Base-by-base conservation (phyloP, 2,329 filamentous ascomycete species). In the Metarhizium humberi region DNA sequence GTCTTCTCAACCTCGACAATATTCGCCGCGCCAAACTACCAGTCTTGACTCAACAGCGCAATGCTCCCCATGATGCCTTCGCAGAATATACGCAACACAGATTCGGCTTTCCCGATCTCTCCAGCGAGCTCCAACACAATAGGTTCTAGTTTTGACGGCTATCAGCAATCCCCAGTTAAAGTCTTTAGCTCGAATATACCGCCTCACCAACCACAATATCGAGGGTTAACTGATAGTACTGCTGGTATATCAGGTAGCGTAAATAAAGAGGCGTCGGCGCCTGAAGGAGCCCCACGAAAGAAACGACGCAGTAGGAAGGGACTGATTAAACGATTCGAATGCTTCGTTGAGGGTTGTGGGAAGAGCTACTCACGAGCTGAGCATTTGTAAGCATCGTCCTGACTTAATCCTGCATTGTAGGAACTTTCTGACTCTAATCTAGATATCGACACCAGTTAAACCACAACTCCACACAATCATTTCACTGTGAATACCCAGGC, bases 361-460 rank as follows among this genome's bases (percentile, higher is more conserved):
- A 99, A 96, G 77, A 95, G 87, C 68, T 99, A 99, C 70, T 96
- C 92, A 30, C 83, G 94, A 67, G 92, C 94, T 8, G 94, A 97
- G 73, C 94, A 99, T 75, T 77, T 99, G 75, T 96, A 82, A 78
- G 79, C 32, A 38, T 29, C 6, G 18, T 50, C 29, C 2, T 16
- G 47, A 51, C 11, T 16, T 34, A 16, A 30, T 76, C 72, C 20
- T 32, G 14, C 13, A 34, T 50, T 43, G n/a, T 16, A 36, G 30
- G 52, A 20, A 45, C 32, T 18, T 38, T 42, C 58, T 60, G 40
- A 62, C 54, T 20, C 52, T 14, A 34, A 8, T 45, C 20, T 58
- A 86, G 82, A 49, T 84, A 96, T 73, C 85, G 94, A 49, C 92
- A 97, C 72, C 92, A 97, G 73, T 75, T 97, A 62, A 99, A 99